Base-by-base conservation (phyloP, 1,139 yeast species). In the Blastobotrys aristatus region DNA sequence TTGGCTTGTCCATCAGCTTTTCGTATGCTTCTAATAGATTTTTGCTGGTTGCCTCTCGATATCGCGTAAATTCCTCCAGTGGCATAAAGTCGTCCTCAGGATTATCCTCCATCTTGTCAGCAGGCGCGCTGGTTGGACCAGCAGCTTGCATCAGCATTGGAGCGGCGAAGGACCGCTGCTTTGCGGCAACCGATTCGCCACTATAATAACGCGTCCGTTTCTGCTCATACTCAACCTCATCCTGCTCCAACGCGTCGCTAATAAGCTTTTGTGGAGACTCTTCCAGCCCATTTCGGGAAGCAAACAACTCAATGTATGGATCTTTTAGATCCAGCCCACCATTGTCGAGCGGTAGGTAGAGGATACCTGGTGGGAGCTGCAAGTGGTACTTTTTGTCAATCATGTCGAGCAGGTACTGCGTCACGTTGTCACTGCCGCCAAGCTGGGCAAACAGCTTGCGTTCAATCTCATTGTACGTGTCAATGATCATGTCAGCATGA, bases 301-400 rank as follows among this genome's bases (percentile, higher is more conserved):
- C 35, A 11, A 41, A 40, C 14, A 46, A 38, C 16, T 34, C 24
- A 29, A 53, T 35, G 26, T 45, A 43, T 2, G 56, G 52, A 18
- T 53, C 50, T 21, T 26, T 27, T 6, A 54, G 38, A 11, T 45
- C 56, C 21, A 53, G 43, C 2, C 57, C 57, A n/a, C 57, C 57
- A 13, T 29, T 26, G 2, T 44, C 43, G 10, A 48, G n/a, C 2
- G 56, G 53, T 29, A 52, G 44, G 41, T 48, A 54, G n/a, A 53
- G 44, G 45, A 55, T 47, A 3, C 54, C 57, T 3, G 33, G 33
- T 2, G 53, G 50, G 11, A 53, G 24, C 1, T 41, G 47, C 6
- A 37, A 32, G 10, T 30, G 26, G 16, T 26, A 33, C 24, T 32
- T 20, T 16, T 13, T 2, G n/a, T 40, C 34, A 21, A 41, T 18